These are phyloP conservation scores for Suillus sp. DNA, from an alignment of 768 basidiomycete genomes.

Conservation along the genomic window DNA sequence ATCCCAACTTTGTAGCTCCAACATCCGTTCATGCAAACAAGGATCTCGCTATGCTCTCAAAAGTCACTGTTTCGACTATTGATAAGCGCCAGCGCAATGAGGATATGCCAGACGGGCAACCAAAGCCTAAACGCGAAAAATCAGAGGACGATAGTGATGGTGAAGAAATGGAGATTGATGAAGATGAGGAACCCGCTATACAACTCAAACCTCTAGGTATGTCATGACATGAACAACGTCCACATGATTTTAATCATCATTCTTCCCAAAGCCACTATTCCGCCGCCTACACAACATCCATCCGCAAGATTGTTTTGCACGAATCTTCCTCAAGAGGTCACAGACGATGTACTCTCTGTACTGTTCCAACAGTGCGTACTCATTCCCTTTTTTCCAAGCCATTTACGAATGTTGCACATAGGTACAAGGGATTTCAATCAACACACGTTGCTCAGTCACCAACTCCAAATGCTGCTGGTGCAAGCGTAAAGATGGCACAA, in stretches of 20 bases:
- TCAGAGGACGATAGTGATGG: conserved; percentile 66
- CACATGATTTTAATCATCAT: conserved; percentile 31
- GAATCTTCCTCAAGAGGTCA: conserved; percentile 90
- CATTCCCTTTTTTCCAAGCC: conserved; percentile 7
- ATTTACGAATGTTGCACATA: conserved; percentile 33
- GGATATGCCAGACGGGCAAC: conserved; percentile 52
- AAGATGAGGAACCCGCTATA: conserved; percentile 69
- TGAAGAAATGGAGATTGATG: conserved; percentile 94
- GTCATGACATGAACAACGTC: conserved; percentile 29
- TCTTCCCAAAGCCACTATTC: conserved; percentile 38
- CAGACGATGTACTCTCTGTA: conserved; percentile 81
- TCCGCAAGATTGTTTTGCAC: conserved; percentile 72
- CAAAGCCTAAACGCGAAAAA: conserved; percentile 69
- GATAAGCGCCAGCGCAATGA: conserved; percentile 74
- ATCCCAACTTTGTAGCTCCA: conserved; percentile 80
- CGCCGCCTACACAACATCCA: conserved; percentile 53
- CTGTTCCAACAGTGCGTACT: conserved; percentile 87
- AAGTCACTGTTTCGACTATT: conserved; percentile 34
- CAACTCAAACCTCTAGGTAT: conserved; percentile 47
- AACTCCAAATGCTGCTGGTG: conserved; percentile 63
- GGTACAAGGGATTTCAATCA: conserved; percentile 82
- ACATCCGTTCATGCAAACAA: conserved; percentile 61
- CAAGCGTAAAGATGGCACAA: conserved; percentile 77
- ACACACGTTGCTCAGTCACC: conserved; percentile 72
- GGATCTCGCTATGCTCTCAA: conserved; percentile 43